A percentile compares a stretch with the other conserved stretches of the same genome.
phyloP scores from a whole-genome alignment of 1,284 basidiomycete genomes.

The Trichosporon asahii region DNA sequence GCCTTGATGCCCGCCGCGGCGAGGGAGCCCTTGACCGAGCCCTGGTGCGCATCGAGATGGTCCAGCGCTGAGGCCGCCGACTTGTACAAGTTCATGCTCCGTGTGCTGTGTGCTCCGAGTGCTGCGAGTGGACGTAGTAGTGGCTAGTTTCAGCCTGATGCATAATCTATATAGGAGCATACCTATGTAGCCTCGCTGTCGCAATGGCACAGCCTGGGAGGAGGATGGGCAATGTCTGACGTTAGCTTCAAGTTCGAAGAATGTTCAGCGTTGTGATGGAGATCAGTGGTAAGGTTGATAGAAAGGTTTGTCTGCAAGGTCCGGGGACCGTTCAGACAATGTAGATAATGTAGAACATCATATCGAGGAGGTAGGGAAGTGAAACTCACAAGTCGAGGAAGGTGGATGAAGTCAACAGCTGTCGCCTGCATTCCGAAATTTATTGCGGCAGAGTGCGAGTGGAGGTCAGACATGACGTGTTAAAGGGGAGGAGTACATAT shows the following conservation, averaged over 20 bases:
- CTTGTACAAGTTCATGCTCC: conserved; percentile 87
- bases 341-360: conserved; percentile 51
- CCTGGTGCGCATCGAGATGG: conserved; percentile 76
- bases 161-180: conserved; percentile 1
- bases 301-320: conserved; percentile 35
- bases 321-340: conserved; percentile 46
- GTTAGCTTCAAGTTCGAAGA: neutral
- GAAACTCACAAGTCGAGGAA: conserved; percentile 14
- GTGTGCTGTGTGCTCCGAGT: neutral
- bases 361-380: conserved; percentile 11
- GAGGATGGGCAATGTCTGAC: neutral
- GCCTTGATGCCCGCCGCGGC: conserved; percentile 41
- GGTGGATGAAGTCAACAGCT: neutral
- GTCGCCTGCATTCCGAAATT: neutral
- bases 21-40: conserved; percentile 61
- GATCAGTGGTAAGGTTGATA: conserved; percentile 24
- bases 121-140: neutral
- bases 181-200: neutral
- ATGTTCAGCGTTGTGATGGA: conserved; percentile 11
- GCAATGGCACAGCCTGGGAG: neutral
- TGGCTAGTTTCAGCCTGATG: conserved; percentile 13
- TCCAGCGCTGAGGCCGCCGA: conserved; percentile 77
- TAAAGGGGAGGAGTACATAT: neutral
- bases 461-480: neutral
- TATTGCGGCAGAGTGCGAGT: neutral